Evolutionary conservation across 805 yeast species (phyloP).

Genomic region (Pichia kluyveri): DNA sequence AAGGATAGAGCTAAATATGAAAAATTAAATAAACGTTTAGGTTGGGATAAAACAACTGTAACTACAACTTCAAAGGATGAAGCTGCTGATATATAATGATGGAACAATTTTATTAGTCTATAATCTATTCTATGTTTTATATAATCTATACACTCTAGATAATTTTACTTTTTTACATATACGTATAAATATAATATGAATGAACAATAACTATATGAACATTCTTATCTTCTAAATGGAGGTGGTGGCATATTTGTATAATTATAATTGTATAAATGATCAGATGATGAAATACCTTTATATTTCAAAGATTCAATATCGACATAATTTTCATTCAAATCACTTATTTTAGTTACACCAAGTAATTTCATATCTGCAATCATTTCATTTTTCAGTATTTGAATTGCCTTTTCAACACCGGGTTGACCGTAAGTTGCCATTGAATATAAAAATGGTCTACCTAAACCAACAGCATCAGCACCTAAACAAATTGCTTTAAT

Average conservation of each 20-base stretch:
- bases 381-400: slow-evolving; percentile 48
- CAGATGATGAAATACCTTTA: slow-evolving; percentile 54
- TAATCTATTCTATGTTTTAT: no score
- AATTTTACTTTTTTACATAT: neutral
- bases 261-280: slow-evolving; percentile 43
- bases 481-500: slow-evolving; percentile 70
- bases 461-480: slow-evolving; percentile 58
- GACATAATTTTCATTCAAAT: slow-evolving; percentile 31
- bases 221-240: slow-evolving; percentile 7
- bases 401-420: slow-evolving; percentile 39
- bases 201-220: no score
- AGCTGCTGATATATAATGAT: slow-evolving; percentile 2
- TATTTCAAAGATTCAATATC: slow-evolving; percentile 30
- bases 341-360: slow-evolving; percentile 44
- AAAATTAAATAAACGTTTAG: slow-evolving; percentile 60
- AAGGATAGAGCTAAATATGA: slow-evolving; percentile 73
- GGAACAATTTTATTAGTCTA: neutral
- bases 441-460: slow-evolving; percentile 71
- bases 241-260: slow-evolving; percentile 24
- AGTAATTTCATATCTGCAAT: slow-evolving; percentile 51
- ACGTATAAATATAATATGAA: no score
- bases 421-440: slow-evolving; percentile 70
- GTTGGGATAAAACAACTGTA: slow-evolving; percentile 42
- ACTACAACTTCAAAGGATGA: slow-evolving; percentile 1
- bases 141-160: neutral